phyloP scores from a whole-genome alignment of 108 stramenopile species.

The Ochromonas danica region DNA sequence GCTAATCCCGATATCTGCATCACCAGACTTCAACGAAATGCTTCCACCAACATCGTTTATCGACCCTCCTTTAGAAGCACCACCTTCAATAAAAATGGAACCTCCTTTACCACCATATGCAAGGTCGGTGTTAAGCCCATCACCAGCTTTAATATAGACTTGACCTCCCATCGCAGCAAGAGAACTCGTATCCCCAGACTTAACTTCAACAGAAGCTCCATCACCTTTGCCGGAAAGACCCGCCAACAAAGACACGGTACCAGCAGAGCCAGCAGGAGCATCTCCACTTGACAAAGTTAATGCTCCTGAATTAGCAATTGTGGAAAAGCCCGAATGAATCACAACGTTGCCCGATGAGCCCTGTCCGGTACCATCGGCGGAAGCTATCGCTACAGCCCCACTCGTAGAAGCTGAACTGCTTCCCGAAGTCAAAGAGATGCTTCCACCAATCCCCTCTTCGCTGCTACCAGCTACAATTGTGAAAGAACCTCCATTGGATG shows the following conservation, averaged over 20 bases:
- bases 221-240: background rate
- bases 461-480: background rate
- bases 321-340: background rate
- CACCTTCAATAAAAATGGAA: constrained; percentile 48
- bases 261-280: background rate
- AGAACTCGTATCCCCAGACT: background rate
- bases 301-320: background rate
- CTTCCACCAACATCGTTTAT: constrained; percentile 45
- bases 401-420: background rate
- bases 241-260: background rate
- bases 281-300: background rate
- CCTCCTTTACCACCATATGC: constrained; percentile 49
- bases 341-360: background rate
- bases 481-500: background rate
- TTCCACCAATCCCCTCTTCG: background rate
- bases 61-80: constrained; percentile 54
- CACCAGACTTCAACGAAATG: constrained; percentile 35
- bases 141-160: constrained; percentile 37
- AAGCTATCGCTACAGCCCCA: background rate
- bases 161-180: constrained; percentile 24
- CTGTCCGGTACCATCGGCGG: background rate
- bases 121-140: constrained; percentile 38
- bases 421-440: background rate
- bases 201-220: background rate
- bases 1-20: constrained; percentile 42